Conservation (phyloP, 2,329 filamentous ascomycete genomes). For the Lasiodiplodia citricola region DNA sequence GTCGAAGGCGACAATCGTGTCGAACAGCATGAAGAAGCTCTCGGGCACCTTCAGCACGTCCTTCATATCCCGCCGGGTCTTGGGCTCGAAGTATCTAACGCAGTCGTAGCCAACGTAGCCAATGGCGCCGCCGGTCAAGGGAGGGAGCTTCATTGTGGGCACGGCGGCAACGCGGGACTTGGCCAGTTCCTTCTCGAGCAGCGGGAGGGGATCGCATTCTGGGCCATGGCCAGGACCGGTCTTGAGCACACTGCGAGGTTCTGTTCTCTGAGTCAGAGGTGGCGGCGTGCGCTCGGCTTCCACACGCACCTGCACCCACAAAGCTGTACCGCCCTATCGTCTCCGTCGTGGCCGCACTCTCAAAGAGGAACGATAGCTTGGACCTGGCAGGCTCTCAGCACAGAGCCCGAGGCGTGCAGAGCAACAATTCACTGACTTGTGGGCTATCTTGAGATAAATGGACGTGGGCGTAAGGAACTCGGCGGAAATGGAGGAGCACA, state of each 20-base stretch:
- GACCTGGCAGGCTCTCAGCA: constrained; percentile 46
- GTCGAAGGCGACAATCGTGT: constrained; percentile 93
- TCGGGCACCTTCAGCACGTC: constrained; percentile 90
- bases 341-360: constrained; percentile 90
- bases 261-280: constrained; percentile 38
- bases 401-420: constrained; percentile 1
- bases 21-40: constrained; percentile 95
- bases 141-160: constrained; percentile 80
- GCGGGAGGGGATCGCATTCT: constrained; percentile 81
- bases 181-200: constrained; percentile 79
- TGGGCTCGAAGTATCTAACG: constrained; percentile 96
- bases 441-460: constrained; percentile 89
- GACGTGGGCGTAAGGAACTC: constrained; percentile 94
- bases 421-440: constrained; percentile 61
- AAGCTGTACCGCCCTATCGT: constrained; percentile 96
- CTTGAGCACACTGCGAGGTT: constrained; percentile 77
- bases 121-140: constrained; percentile 88
- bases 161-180: constrained; percentile 81
- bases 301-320: constrained; percentile 73
- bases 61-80: constrained; percentile 86
- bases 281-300: background rate
- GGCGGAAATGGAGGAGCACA: constrained; percentile 84
- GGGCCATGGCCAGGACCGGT: constrained; percentile 88
- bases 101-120: constrained; percentile 98
- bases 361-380: constrained; percentile 90